Evolutionary conservation across 129 eudicot species (phyloP).

Genomic region (Erigeron canadensis): DNA sequence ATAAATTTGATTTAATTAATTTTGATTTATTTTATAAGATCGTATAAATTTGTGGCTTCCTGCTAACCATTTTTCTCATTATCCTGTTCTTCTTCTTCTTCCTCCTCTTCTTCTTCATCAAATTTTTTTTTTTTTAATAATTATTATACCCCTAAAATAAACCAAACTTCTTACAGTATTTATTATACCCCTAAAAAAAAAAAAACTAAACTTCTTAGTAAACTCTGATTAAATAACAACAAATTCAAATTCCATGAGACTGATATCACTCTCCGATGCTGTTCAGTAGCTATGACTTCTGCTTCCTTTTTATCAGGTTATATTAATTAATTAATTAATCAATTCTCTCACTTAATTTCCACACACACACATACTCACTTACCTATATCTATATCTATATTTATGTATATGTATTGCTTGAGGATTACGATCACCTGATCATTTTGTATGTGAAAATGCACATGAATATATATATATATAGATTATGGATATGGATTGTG

Average conservation of each 20-base stretch:
- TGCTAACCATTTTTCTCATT: constrained; percentile 30
- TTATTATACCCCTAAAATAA: no score
- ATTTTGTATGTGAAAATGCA: not conserved
- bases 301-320: constrained; percentile 62
- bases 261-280: constrained; percentile 53
- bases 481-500: not conserved
- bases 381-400: not conserved
- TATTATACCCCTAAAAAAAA: no score
- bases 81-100: constrained; percentile 25
- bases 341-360: not conserved
- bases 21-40: no score
- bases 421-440: not conserved
- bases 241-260: constrained; percentile 32
- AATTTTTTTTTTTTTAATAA: not conserved
- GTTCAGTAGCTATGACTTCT: constrained; percentile 70
- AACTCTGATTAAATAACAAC: not conserved
- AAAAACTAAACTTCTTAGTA: constrained; percentile 9
- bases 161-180: constrained; percentile 10
- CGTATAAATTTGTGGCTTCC: constrained; percentile 32
- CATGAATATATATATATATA: no score
- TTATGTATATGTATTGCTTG: not conserved
- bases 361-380: not conserved
- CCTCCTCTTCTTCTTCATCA: constrained; percentile 19
- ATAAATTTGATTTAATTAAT: no score
- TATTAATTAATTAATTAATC: not conserved